These are phyloP conservation scores for Orbilia brochopaga DNA, from an alignment of 2,329 filamentous ascomycete species.

Conservation along the genomic window DNA sequence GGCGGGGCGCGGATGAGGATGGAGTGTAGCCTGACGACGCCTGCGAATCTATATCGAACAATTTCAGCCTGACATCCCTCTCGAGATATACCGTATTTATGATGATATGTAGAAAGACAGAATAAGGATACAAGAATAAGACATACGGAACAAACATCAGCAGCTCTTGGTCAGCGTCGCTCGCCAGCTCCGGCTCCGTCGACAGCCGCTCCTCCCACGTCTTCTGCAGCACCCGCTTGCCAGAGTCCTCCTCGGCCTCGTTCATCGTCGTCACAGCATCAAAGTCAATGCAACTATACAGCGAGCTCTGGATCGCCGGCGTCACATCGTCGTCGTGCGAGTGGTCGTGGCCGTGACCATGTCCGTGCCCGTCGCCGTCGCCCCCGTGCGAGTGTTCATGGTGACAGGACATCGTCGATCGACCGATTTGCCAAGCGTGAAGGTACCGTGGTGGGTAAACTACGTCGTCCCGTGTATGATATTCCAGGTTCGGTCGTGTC, in stretches of 20 bases:
- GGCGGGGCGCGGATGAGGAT: conserved; percentile 82
- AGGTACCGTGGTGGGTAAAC: too few species aligned
- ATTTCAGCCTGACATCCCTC: not conserved
- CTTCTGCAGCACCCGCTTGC: conserved; percentile 80
- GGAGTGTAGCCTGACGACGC: conserved; percentile 88
- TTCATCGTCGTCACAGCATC: conserved; percentile 83
- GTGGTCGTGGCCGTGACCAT: conserved; percentile 67
- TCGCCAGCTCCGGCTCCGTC: conserved; percentile 75
- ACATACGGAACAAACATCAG: conserved; percentile 86
- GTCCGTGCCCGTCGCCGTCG: conserved; percentile 57
- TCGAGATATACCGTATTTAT: not conserved
- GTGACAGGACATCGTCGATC: conserved; percentile 46
- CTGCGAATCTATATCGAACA: conserved; percentile 71
- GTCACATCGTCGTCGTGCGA: conserved; percentile 92
- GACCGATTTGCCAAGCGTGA: too few species aligned
- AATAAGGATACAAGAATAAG: not conserved
- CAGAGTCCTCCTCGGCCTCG: conserved; percentile 72
- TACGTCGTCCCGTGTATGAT: too few species aligned
- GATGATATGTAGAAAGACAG: conserved; percentile 3
- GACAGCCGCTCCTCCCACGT: conserved; percentile 83
- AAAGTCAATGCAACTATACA: conserved; percentile 93
- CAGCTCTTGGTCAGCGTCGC: conserved; percentile 91
- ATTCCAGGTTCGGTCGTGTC: too few species aligned
- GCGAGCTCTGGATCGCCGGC: conserved; percentile 84
- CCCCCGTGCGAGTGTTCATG: conserved; percentile 45